Evolutionary conservation across 202 grass and related monocot species (phyloP).

Genomic region (Brachypodium distachyon): DNA sequence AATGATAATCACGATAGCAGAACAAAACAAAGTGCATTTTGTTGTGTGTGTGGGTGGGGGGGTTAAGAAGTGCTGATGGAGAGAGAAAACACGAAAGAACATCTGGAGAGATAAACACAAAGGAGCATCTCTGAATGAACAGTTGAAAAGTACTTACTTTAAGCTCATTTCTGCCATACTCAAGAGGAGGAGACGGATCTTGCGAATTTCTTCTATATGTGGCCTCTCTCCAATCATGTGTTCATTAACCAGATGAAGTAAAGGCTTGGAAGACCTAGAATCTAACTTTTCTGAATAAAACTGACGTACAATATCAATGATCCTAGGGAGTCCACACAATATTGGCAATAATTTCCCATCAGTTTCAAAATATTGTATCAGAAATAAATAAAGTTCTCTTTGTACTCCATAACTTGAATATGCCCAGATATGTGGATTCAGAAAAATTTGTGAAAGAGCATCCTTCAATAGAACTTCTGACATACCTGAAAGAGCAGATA

Average conservation of each 20-base stretch:
- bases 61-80: neutral
- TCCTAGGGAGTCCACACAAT: conserved; percentile 71
- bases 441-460: conserved; percentile 73
- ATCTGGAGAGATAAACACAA: neutral
- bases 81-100: conserved; percentile 12
- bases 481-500: conserved; percentile 59
- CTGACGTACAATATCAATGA: conserved; percentile 66
- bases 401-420: conserved; percentile 81
- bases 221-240: conserved; percentile 64
- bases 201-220: conserved; percentile 65
- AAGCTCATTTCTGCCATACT: conserved; percentile 95
- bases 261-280: conserved; percentile 50
- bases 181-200: conserved; percentile 84
- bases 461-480: conserved; percentile 80
- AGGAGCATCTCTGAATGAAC: conserved; percentile 6
- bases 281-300: conserved; percentile 82
- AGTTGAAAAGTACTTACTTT: conserved; percentile 42
- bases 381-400: conserved; percentile 83
- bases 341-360: conserved; percentile 53
- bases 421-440: conserved; percentile 93
- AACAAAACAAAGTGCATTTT: neutral
- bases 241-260: conserved; percentile 56
- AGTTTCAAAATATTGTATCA: conserved; percentile 87
- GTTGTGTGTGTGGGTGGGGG: too few species aligned
- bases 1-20: neutral